phyloP scores from a whole-genome alignment of 2,329 filamentous ascomycete genomes.

The Neonectria ditissima region DNA sequence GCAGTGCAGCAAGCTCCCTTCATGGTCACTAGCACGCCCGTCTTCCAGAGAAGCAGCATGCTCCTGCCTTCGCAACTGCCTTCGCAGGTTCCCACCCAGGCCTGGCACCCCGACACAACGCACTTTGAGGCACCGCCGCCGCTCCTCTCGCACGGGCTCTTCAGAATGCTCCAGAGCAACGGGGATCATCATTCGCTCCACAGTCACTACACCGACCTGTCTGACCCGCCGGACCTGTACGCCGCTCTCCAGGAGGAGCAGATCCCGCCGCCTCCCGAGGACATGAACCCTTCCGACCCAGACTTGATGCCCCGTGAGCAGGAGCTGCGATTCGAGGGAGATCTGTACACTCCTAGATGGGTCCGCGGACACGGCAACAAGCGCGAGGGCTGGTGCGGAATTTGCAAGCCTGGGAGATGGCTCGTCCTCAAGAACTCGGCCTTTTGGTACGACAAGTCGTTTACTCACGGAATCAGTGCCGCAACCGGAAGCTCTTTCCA shows the following conservation, averaged over 20 bases:
- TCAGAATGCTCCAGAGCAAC: slow-evolving; percentile 81
- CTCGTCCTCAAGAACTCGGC: slow-evolving; percentile 90
- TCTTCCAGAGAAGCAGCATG: slow-evolving; percentile 69
- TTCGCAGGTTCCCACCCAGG: slow-evolving; percentile 64
- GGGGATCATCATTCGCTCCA: slow-evolving; percentile 75
- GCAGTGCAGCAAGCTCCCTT: slow-evolving; percentile 67
- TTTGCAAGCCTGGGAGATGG: slow-evolving; percentile 89
- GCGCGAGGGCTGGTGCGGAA: slow-evolving; percentile 89
- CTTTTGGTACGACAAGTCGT: slow-evolving; percentile 94
- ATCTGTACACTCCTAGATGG: slow-evolving; percentile 86
- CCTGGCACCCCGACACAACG: slow-evolving; percentile 62
- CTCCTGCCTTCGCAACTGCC: slow-evolving; percentile 62
- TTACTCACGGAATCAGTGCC: slow-evolving; percentile 87
- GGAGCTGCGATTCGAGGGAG: slow-evolving; percentile 81
- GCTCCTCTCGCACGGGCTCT: slow-evolving; percentile 77
- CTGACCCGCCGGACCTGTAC: slow-evolving; percentile 81
- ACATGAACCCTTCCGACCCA: slow-evolving; percentile 83
- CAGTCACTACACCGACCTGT: slow-evolving; percentile 78
- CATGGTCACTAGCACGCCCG: slow-evolving; percentile 63
- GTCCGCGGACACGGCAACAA: slow-evolving; percentile 88
- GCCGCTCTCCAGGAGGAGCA: slow-evolving; percentile 81
- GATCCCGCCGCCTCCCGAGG: slow-evolving; percentile 78
- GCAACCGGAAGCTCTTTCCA: slow-evolving; percentile 84
- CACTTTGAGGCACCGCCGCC: slow-evolving; percentile 71
- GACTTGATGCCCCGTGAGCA: slow-evolving; percentile 83